Evolutionary conservation across 768 basidiomycete genomes (phyloP).

Genomic region (Leccinum pellstonianum): DNA sequence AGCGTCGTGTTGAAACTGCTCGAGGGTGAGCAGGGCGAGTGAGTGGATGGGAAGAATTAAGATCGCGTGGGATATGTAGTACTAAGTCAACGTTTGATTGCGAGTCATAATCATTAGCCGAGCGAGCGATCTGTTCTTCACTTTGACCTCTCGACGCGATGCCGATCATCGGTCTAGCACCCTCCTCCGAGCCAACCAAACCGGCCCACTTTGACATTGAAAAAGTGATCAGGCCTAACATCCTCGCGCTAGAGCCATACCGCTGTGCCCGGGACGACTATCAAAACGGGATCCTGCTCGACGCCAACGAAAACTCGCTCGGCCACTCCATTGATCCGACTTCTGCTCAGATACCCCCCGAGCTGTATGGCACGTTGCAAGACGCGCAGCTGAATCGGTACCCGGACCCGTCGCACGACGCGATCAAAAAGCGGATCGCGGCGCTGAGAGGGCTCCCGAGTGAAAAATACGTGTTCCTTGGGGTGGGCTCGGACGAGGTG

Average conservation of each 20-base stretch:
- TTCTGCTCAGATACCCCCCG: slow-evolving; percentile 27
- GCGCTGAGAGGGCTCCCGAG: slow-evolving; percentile 66
- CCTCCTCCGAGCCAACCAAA: slow-evolving; percentile 40
- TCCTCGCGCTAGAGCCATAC: slow-evolving; percentile 88
- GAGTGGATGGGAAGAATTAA: neutral
- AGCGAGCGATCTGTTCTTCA: neutral
- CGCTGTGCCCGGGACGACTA: slow-evolving; percentile 97
- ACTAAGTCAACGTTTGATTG: neutral
- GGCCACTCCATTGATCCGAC: slow-evolving; percentile 71
- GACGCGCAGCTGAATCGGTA: slow-evolving; percentile 79
- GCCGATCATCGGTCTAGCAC: slow-evolving; percentile 62
- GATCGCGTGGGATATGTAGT: too few species aligned
- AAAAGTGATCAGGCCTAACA: slow-evolving; percentile 87
- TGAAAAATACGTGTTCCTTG: slow-evolving; percentile 77
- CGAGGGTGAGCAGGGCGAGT: slow-evolving; percentile 26
- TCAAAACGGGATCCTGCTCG: slow-evolving; percentile 84
- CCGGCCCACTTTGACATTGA: slow-evolving; percentile 87
- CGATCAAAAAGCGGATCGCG: slow-evolving; percentile 76
- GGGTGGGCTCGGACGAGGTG: slow-evolving; percentile 95
- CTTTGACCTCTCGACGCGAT: slow-evolving; percentile 36
- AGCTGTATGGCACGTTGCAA: slow-evolving; percentile 37
- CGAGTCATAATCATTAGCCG: neutral
- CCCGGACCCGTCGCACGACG: slow-evolving; percentile 85
- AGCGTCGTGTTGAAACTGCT: slow-evolving; percentile 46
- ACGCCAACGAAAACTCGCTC: slow-evolving; percentile 96